phyloP scores from a whole-genome alignment of 371 early-diverging fungal genomes.

The Haplosporangium sp. region DNA sequence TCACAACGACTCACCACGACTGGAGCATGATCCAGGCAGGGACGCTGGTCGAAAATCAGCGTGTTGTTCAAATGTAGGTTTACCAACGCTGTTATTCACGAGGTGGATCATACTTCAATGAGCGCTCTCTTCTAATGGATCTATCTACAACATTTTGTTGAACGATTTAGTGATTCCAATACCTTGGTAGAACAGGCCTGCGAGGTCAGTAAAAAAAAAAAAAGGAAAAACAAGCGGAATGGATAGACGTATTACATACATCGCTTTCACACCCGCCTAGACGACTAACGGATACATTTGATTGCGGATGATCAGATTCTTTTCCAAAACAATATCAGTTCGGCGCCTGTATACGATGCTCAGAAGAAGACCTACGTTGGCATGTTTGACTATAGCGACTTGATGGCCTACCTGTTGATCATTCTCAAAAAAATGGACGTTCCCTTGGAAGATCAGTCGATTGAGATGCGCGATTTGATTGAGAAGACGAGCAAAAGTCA shows the following conservation, averaged over 20 bases:
- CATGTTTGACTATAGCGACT: conserved; percentile 88
- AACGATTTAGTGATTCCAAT: conserved; percentile 27
- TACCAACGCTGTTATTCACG: neutral
- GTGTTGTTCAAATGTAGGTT: conserved; percentile 63
- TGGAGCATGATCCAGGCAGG: conserved; percentile 65
- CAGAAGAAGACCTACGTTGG: conserved; percentile 66
- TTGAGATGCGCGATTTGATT: conserved; percentile 68
- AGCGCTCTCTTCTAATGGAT: neutral
- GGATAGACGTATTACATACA: neutral
- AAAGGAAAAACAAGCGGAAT: neutral
- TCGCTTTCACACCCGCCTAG: neutral
- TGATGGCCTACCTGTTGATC: conserved; percentile 69
- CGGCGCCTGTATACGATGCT: conserved; percentile 78
- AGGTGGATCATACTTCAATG: neutral
- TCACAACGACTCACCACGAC: conserved; percentile 64
- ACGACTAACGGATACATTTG: neutral
- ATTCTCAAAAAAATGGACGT: conserved; percentile 54
- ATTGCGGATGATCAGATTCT: neutral
- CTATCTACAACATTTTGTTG: neutral
- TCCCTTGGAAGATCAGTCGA: conserved; percentile 41
- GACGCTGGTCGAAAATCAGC: conserved; percentile 59
- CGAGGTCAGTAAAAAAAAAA: conserved; percentile 17
- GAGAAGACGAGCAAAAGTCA: conserved; percentile 63
- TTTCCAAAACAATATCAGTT: conserved; percentile 11
- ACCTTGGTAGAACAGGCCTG: conserved; percentile 45